Evolutionary conservation across 495 filamentous ascomycete genomes (phyloP).

Genomic region (Xylaria cubensis): DNA sequence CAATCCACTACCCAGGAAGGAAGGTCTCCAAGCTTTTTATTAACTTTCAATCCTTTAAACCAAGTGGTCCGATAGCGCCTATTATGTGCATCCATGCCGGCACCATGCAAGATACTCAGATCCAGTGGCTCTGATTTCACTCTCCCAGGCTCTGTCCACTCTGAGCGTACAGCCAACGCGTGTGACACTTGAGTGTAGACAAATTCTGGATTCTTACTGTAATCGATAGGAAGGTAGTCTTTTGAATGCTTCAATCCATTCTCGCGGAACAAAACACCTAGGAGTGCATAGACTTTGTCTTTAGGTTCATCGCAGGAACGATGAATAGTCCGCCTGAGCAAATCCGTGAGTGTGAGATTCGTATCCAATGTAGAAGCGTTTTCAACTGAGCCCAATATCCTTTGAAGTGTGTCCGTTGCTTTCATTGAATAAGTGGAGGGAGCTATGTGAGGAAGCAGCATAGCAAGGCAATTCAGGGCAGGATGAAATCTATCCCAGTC

Average conservation of each 20-base stretch:
- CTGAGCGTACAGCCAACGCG: neutral
- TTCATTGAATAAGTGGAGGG: neutral
- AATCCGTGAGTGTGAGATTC: slow-evolving; percentile 3
- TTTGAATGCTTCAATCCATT: no score
- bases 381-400: neutral
- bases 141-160: slow-evolving; percentile 8
- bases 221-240: slow-evolving; percentile 1
- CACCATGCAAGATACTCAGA: slow-evolving; percentile 5
- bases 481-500: slow-evolving; percentile 4
- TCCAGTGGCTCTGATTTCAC: neutral
- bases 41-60: slow-evolving; percentile 5
- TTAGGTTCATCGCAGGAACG: slow-evolving; percentile 7
- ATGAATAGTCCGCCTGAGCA: slow-evolving; percentile 2
- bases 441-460: neutral
- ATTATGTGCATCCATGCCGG: slow-evolving; percentile 1
- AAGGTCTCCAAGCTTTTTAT: neutral
- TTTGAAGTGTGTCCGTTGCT: neutral
- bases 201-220: neutral
- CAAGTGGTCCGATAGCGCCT: neutral
- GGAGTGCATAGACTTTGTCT: slow-evolving; percentile 5
- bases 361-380: neutral
- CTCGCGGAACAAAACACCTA: slow-evolving; percentile 7
- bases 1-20: slow-evolving; percentile 15
- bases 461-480: neutral
- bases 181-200: slow-evolving; percentile 9